Conservation (phyloP, 2,329 filamentous ascomycete species). For the Moelleriella libera region DNA sequence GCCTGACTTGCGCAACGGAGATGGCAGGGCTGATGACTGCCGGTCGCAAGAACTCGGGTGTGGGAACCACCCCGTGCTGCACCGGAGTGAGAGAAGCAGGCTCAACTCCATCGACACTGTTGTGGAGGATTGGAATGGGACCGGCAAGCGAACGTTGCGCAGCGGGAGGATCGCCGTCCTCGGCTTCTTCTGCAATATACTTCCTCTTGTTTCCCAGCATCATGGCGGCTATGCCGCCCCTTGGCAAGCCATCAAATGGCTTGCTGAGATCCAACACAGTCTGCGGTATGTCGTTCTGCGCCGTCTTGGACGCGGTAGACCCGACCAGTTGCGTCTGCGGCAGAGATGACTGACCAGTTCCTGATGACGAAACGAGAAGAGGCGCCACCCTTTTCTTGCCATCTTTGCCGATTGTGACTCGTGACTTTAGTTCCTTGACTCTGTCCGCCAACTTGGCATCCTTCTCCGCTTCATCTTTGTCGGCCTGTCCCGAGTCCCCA, state of each 20-base stretch:
- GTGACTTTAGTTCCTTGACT: conserved; percentile 59
- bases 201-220: conserved; percentile 90
- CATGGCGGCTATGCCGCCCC: conserved; percentile 73
- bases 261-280: conserved; percentile 82
- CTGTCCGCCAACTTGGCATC: conserved; percentile 39
- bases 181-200: conserved; percentile 55
- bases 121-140: conserved; percentile 59
- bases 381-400: conserved; percentile 94
- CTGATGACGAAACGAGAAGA: conserved; percentile 78
- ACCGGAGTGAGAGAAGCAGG: conserved; percentile 52
- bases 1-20: conserved; percentile 65
- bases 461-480: conserved; percentile 27
- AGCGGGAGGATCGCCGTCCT: conserved; percentile 46
- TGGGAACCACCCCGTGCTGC: conserved; percentile 47
- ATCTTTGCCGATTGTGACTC: conserved; percentile 90
- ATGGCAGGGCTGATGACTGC: conserved; percentile 75
- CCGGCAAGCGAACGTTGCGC: conserved; percentile 46
- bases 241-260: conserved; percentile 84
- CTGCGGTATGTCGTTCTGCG: conserved; percentile 60
- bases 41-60: conserved; percentile 74
- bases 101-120: conserved; percentile 64
- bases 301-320: conserved; percentile 47
- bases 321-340: conserved; percentile 82
- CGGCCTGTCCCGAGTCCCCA: conserved; percentile 18
- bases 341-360: conserved; percentile 72